A percentile compares a stretch with the other conserved stretches of the same genome.
Evolutionary conservation across 495 filamentous ascomycete genomes (phyloP).

Genomic region (Terfezia boudieri): DNA sequence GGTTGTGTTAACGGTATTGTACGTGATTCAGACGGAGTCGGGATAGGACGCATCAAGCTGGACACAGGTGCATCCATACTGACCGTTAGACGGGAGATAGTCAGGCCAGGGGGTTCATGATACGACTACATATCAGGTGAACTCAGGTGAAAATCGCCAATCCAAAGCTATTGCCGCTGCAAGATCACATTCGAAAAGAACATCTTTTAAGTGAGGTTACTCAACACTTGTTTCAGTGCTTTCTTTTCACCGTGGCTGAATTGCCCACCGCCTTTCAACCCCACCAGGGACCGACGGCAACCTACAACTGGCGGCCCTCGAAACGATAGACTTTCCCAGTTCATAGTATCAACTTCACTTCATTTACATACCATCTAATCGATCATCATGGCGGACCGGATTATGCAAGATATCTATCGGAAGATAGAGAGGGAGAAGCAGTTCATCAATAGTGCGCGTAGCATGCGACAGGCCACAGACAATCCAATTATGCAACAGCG

Average conservation of each 20-base stretch:
- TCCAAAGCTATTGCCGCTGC: too few species aligned
- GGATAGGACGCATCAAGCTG: neutral
- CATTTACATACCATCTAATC: neutral
- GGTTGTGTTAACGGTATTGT: neutral
- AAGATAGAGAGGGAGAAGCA: conserved; percentile 98
- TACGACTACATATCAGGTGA: neutral
- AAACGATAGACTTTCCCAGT: too few species aligned
- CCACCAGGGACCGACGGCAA: neutral
- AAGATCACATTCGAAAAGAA: too few species aligned
- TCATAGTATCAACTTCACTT: too few species aligned
- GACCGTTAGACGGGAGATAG: neutral
- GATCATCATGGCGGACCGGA: conserved; percentile 15
- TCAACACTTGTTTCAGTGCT: neutral
- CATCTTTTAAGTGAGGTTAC: neutral
- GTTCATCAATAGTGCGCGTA: conserved; percentile 78
- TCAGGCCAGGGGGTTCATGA: neutral
- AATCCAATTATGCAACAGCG: conserved; percentile 74
- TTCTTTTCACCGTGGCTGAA: neutral
- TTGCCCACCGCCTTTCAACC: neutral
- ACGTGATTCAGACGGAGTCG: neutral
- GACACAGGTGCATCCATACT: too few species aligned
- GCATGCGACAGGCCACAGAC: conserved; percentile 85
- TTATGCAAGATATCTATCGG: conserved; percentile 47
- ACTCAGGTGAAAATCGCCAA: neutral
- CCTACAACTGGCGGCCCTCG: too few species aligned